Percentiles rank a stretch among this genome's conserved stretches.
phyloP scores from a whole-genome alignment of 805 yeast species.

The Yarrowia osloensis region DNA sequence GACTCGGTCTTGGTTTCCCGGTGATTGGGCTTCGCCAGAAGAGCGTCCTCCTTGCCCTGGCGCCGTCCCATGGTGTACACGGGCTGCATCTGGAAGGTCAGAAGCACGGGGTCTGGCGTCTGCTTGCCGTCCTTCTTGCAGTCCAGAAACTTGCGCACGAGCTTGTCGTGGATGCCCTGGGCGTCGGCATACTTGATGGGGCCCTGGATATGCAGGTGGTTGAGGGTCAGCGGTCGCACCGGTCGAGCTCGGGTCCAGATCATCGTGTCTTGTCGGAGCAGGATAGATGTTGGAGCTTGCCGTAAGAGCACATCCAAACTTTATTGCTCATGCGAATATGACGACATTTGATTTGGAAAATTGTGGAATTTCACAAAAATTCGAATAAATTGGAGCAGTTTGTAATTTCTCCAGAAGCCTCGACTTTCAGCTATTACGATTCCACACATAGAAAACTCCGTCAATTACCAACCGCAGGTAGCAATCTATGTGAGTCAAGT shows the following conservation, averaged over 20 bases:
- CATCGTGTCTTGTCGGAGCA: neutral
- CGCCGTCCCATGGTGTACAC: constrained; percentile 93
- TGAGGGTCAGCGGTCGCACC: constrained; percentile 16
- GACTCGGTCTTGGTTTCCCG: constrained; percentile 37
- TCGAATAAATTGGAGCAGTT: neutral
- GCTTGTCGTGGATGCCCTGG: constrained; percentile 22
- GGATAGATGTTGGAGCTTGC: neutral
- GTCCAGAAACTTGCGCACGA: constrained; percentile 30
- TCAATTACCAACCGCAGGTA: too few species aligned
- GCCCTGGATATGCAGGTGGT: constrained; percentile 23
- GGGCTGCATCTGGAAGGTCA: constrained; percentile 82
- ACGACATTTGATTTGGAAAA: neutral
- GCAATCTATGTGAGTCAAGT: too few species aligned
- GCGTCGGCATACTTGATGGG: constrained; percentile 25
- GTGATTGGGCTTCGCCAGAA: constrained; percentile 39
- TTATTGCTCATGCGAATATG: neutral
- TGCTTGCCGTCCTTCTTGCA: constrained; percentile 8
- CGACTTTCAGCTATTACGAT: too few species aligned
- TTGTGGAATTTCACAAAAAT: neutral
- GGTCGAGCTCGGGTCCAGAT: constrained; percentile 30
- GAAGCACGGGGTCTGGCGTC: constrained; percentile 56
- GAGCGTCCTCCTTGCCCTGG: constrained; percentile 52
- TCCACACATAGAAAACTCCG: too few species aligned
- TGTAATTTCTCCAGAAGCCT: too few species aligned
- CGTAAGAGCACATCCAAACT: neutral